These are phyloP conservation scores for Phlebiopsis flavidoalba DNA, from an alignment of 768 basidiomycete species.

Conservation along the genomic window DNA sequence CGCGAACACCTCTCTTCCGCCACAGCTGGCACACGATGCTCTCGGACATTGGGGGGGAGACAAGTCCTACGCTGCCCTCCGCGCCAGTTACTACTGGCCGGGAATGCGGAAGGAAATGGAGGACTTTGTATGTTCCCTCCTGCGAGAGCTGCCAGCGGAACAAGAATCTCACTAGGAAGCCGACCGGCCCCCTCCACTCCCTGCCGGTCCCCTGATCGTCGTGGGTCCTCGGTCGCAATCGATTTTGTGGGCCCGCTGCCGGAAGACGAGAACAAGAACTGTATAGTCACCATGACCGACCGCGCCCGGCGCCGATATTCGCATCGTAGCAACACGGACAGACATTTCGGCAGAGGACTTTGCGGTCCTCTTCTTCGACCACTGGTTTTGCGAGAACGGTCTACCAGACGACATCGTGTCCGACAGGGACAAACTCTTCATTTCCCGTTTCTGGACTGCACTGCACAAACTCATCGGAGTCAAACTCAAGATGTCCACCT, in stretches of 20 bases:
- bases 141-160: conserved; percentile 28
- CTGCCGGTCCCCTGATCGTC: conserved; percentile 9
- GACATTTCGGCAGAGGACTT: conserved; percentile 14
- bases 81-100: conserved; percentile 17
- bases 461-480: conserved; percentile 22
- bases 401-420: conserved; percentile 19
- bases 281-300: conserved; percentile 21
- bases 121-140: conserved; percentile 26
- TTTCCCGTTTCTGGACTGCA: conserved; percentile 28
- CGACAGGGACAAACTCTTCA: conserved; percentile 23
- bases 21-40: conserved; percentile 16
- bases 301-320: conserved; percentile 11
- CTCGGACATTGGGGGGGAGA: conserved; percentile 18
- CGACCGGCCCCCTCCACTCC: conserved; percentile 19
- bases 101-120: conserved; percentile 30
- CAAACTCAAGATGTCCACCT: conserved; percentile 25
- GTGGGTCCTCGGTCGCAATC: conserved; percentile 17
- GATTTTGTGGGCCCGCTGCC: conserved; percentile 29
- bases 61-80: conserved; percentile 17
- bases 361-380: conserved; percentile 19
- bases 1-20: conserved; percentile 13
- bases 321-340: conserved; percentile 3
- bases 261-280: conserved; percentile 20
- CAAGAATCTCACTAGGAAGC: conserved; percentile 24
- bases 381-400: conserved; percentile 24